Base-by-base conservation (phyloP, 2,329 filamentous ascomycete species). In the Nigrograna mackinnonii region DNA sequence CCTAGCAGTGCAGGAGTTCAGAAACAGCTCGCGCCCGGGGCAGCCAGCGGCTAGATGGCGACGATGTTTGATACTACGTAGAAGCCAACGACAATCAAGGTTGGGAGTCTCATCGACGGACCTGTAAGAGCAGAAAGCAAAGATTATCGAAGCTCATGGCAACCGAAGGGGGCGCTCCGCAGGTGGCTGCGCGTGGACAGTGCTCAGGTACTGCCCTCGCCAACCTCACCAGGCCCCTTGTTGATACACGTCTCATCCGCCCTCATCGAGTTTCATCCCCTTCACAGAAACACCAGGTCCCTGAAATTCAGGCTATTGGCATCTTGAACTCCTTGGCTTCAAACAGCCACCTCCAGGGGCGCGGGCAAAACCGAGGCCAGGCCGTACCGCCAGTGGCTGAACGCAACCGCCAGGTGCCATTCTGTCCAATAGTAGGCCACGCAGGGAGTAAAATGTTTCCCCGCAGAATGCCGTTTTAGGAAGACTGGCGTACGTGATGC, bases 251-350 rank as follows among this genome's bases (percentile, higher is more conserved):
- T 57, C 53, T 58, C 54, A 54, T 31, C 41, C 43, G 39, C 48
- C 35, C 43, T 41, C 47, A 24, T 46, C 50, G 36, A 47, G 65
- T 68, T 68, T 68, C 64, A 68, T 58, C 53, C 54, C 56, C 51
- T 54, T 37, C 39, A 45, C 50, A 54, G 54, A 62, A 62, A 64
- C 61, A 56, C 52, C 33, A 46, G 39, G 39, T 36, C 44, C 49
- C 44, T 56, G 42, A 46, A 38, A 37, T 19, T 35, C 42, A 38
- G 36, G 35, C 37, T 41, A 33, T 38, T 50, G 39, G 32, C 22
- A 30, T 38, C 44, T 49, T 24, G 32, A 20, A 38, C 26, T 37
- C 22, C 49, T 51, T 55, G 52, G 56, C 50, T 49, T 54, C 51
- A 58, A 56, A 62, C 56, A 58, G 55, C 56, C 56, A 62, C 57